Conservation (phyloP, 805 yeast genomes). For the Wickerhamiella cacticola region DNA sequence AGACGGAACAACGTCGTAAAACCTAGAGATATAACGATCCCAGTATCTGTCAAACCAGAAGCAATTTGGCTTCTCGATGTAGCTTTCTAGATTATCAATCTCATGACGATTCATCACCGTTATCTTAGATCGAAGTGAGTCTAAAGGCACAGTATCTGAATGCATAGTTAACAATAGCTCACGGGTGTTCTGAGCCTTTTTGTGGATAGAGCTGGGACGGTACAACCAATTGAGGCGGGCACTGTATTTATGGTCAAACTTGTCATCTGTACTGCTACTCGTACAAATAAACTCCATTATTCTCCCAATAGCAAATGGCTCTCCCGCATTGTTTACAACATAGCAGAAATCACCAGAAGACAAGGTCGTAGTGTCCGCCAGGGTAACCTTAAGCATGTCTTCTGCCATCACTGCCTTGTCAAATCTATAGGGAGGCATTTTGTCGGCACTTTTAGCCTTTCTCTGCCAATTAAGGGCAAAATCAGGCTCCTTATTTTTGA, state of each 20-base stretch:
- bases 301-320: conserved; percentile 82
- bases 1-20: conserved; percentile 69
- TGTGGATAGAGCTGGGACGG: conserved; percentile 72
- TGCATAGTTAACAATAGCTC: conserved; percentile 75
- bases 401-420: conserved; percentile 31
- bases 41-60: conserved; percentile 80
- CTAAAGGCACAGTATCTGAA: conserved; percentile 67
- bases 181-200: conserved; percentile 57
- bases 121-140: conserved; percentile 63
- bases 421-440: conserved; percentile 27
- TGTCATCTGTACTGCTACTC: neutral
- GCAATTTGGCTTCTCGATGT: conserved; percentile 46
- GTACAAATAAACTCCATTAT: conserved; percentile 53
- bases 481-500: neutral
- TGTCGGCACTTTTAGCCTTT: conserved; percentile 22
- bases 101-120: conserved; percentile 58
- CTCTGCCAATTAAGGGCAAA: conserved; percentile 27
- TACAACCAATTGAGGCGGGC: conserved; percentile 85
- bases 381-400: conserved; percentile 23
- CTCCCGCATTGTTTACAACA: conserved; percentile 84
- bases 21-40: conserved; percentile 72
- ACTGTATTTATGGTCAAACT: conserved; percentile 40
- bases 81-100: conserved; percentile 45
- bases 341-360: conserved; percentile 49
- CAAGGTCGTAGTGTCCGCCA: conserved; percentile 23